Evolutionary conservation across 441 rosid species (phyloP), one percentile per base, ranked within the genome.

Genomic region (Croton setiger): DNA sequence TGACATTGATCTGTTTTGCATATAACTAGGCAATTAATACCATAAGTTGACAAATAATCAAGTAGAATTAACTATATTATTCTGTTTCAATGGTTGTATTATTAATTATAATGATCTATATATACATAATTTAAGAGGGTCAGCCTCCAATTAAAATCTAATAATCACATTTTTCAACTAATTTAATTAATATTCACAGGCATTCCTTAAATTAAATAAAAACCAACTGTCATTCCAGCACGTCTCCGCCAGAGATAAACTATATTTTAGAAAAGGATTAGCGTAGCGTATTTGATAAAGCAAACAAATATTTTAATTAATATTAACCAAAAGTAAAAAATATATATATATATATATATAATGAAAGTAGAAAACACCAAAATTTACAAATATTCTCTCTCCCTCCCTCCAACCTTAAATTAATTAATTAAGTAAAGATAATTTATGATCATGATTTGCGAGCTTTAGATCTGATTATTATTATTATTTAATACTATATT

Each of bases 311-410:
- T 44, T 44, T 44, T 12, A 44, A 44, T 44, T 44, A 27, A 27
- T 44, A 9, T 44, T 44, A 12, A 0, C 48, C 11, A 44, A 44
- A 47, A 4, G 4, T 12, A 47, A 54, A 21, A 1, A 21, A 23
- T n/a, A n/a, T n/a, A n/a, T n/a, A n/a, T n/a, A n/a, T n/a, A n/a
- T n/a, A n/a, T n/a, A n/a, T n/a, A 21, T 3, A 51, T 18, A 14
- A 5, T 12, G 41, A 67, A 56, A 68, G 33, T 4, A 44, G 45
- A 15, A 37, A 54, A 15, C 61, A 39, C 52, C 37, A 7, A 39
- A 54, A 53, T 53, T 39, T 33, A 41, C 70, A 54, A 68, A 57
- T 57, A 68, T 68, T 68, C 56, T 20, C 70, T 18, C 58, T 12
- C 31, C 9, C 58, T 12, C 31, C 9, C 31, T 43, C n/a, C 7